Evolutionary conservation across 345 rosid genomes (phyloP).

Genomic region (Odontarrhena argentea): DNA sequence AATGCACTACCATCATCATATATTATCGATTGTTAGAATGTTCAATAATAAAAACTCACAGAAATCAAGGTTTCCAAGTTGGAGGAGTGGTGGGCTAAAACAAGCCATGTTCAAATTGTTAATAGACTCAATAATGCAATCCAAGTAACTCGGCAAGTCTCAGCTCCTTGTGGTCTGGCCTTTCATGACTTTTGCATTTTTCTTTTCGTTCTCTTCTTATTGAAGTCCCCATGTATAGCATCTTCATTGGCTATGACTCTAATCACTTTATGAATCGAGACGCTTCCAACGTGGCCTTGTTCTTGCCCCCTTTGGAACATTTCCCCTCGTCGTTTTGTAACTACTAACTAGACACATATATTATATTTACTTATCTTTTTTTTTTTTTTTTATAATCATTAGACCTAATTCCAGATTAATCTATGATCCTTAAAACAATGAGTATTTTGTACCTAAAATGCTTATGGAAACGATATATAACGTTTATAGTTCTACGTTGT

Average conservation of each 20-base stretch:
- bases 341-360: neutral
- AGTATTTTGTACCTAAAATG: no score
- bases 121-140: slow-evolving; percentile 35
- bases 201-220: slow-evolving; percentile 37
- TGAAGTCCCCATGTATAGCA: slow-evolving; percentile 5
- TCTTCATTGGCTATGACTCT: slow-evolving; percentile 32
- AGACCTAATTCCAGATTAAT: no score
- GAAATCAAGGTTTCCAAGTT: slow-evolving; percentile 10
- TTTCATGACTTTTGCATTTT: slow-evolving; percentile 36
- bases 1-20: no score
- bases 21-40: neutral
- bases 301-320: slow-evolving; percentile 26
- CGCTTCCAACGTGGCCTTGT: slow-evolving; percentile 28
- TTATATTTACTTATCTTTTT: neutral
- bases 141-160: slow-evolving; percentile 32
- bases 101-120: slow-evolving; percentile 30
- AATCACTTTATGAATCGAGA: slow-evolving; percentile 6
- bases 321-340: slow-evolving; percentile 40
- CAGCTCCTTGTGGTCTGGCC: slow-evolving; percentile 36
- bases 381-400: neutral
- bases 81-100: slow-evolving; percentile 32
- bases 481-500: no score
- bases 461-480: no score
- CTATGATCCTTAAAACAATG: no score
- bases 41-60: neutral